Base-by-base conservation (phyloP, 163 green algal genomes). In the Chloromonas sp. region DNA sequence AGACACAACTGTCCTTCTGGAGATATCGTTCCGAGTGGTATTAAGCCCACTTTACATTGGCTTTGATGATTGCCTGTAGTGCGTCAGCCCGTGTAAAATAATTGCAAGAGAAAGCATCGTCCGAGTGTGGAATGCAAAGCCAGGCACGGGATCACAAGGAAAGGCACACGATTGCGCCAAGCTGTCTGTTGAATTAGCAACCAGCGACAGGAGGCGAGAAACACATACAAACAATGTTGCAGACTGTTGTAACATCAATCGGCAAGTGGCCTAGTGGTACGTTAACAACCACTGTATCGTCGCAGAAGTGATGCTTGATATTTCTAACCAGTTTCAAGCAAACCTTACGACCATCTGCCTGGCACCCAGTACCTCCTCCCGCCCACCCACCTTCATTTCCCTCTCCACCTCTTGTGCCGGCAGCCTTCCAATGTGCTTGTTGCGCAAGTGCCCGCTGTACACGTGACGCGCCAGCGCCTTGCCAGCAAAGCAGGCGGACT, bases 401-500 rank as follows among this genome's bases (percentile, higher is more conserved):
- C 0, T n/a, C 2, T 60, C 60, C 57, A 85, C n/a, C 58, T 87
- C 87, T 1, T 76, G 60, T 0, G 82, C 71, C 15, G 15, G 58
- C 60, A 85, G n/a, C 13, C 85, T 80, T 0, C 74, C 58, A 8
- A 90, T 70, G n/a, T 80, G 71, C 70, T 81, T 88, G 57, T 82
- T 85, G 79, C 60, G 71, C 71, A 66, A 61, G 13, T 59, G 61
- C 13, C 71, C 58, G 15, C 14, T 79, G 5, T 79, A 82, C n/a
- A 94, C 78, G n/a, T 88, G 77, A 0, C 84, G 59, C 3, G 93
- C 74, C 14, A 95, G 83, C 14, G 87, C 85, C 3, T 86, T 83
- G 14, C 90, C 91, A 0, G 91, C 91, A 2, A 87, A 82, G 3
- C 81, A 79, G 0, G 93, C 89, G 0, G 88, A 85, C 8, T 88